These are phyloP conservation scores for Suhomyces emberorum DNA, from an alignment of 805 yeast species.

Conservation along the genomic window DNA sequence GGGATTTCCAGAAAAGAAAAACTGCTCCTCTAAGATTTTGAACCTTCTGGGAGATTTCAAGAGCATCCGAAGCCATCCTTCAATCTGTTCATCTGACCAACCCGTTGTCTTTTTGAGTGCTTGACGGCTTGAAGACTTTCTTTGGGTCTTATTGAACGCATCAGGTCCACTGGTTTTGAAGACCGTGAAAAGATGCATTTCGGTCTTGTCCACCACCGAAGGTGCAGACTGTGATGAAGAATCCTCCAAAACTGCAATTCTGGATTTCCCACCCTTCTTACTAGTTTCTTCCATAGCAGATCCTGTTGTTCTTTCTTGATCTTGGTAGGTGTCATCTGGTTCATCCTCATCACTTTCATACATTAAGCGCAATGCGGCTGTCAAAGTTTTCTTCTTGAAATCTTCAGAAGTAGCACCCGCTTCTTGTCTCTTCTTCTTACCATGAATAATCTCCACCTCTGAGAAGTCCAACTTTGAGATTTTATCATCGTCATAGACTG, in stretches of 20 bases:
- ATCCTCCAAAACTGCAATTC: slow-evolving; percentile 31
- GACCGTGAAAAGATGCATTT: slow-evolving; percentile 53
- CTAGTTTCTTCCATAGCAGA: slow-evolving; percentile 13
- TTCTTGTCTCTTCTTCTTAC: slow-evolving; percentile 26
- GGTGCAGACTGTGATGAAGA: slow-evolving; percentile 1
- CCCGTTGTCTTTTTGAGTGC: slow-evolving; percentile 49
- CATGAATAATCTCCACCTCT: slow-evolving; percentile 24
- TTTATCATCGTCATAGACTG: slow-evolving; percentile 29
- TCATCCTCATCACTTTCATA: slow-evolving; percentile 83
- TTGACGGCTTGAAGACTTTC: slow-evolving; percentile 52
- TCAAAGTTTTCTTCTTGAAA: slow-evolving; percentile 54
- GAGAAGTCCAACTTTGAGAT: slow-evolving; percentile 25
- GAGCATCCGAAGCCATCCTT: slow-evolving; percentile 87
- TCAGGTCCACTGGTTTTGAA: slow-evolving; percentile 48
- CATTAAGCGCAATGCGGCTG: slow-evolving; percentile 58
- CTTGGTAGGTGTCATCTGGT: slow-evolving; percentile 73
- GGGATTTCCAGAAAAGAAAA: slow-evolving; percentile 25
- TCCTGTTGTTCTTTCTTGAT: slow-evolving; percentile 44
- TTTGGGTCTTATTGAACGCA: slow-evolving; percentile 36
- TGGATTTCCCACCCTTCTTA: slow-evolving; percentile 12
- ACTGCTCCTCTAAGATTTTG: slow-evolving; percentile 59
- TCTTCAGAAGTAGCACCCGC: slow-evolving; percentile 28
- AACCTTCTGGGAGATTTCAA: slow-evolving; percentile 61
- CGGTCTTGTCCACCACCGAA: slow-evolving; percentile 40
- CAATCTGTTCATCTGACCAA: slow-evolving; percentile 90